Base-by-base conservation (phyloP, 1,284 basidiomycete genomes). In the Fomitiporia mediterranea region DNA sequence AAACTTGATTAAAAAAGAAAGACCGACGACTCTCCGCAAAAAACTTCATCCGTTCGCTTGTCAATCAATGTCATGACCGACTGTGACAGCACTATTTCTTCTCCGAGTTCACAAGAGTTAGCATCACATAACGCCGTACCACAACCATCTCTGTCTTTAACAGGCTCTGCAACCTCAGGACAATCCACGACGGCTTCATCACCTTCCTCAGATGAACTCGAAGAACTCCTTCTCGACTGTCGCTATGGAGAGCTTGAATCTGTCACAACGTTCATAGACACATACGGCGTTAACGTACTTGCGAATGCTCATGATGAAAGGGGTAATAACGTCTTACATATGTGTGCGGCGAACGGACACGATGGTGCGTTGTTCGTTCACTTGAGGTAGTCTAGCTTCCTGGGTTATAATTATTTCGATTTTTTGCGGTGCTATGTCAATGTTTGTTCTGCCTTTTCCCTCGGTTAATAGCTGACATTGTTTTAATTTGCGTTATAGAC, bases 321-420 rank as follows among this genome's bases (percentile, higher is more conserved):
- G 65, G 86, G 82, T 25, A 95, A 94, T 72, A 83, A 79, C 4
- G 72, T 84, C 35, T 71, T 95, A 50, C 93, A 95, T 70, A 94
- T 95, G 91, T 77, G 79, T 13, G 83, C 82, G 61, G 93, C 79
- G 0, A 95, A 96, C 68, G 93, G 93, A 2, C 93, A 95, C 72
- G 66, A 76, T 71, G 90, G 92, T 94, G 68, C 74, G 80, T 55
- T 49, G 13, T 8, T 11, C 27, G 27, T 47, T 43, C 32, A 32
- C 48, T 49, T 17, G n/a, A 30, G 23, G 9, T 19, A 6, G 7
- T 34, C 50, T 17, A n/a, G 39, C 38, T 15, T 40, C 34, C 47
- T 34, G 42, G 38, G 21, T 34, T 51, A 44, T 51, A 43, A 47
- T 51, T 51, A 60, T 37, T 30, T 53, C 38, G 6, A 23, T 28